Base-by-base conservation (phyloP, 1,284 basidiomycete species). In the Neonothopanus nambi region DNA sequence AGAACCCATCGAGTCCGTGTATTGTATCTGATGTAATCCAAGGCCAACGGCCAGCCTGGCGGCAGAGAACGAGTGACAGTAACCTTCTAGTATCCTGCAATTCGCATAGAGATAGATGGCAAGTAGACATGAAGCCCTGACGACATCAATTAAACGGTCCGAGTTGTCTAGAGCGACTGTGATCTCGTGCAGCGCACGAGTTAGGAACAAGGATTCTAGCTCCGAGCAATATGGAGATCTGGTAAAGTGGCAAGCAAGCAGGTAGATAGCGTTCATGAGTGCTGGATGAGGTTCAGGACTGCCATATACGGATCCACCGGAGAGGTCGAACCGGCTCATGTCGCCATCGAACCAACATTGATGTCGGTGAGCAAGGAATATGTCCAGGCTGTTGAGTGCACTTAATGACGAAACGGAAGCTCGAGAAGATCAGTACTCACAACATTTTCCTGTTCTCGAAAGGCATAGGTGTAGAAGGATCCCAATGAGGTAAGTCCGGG, bases 21-120 rank as follows among this genome's bases (percentile, higher is more conserved):
- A 46, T 30, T 57, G 55, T 40, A 83, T 72, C 59, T 80, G 79
- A 64, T 84, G 80, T 23, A 83, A 66, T 12, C 79, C 79, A 13
- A 82, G 70, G 13, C 75, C 78, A 17, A 81, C 71, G 2, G 81
- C 78, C 12, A 85, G 71, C 18, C 80, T 75, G 45, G 79, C 77
- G 11, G 82, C 81, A 12, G 79, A 77, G 56, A 80, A 81, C 2
- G 81, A 76, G 58, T 85, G 81, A 41, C 79, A 77, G 63, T 84
- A 84, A 6, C 80, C 84, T 60, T 86, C 83, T 30, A 84, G 72
- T 15, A 75, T 67, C 15, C 81, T 75, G 48, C 75, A 75, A 53
- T 82, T 80, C 63, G 76, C 74, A 65, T 80, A 85, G 61, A 82
- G 78, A 63, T 85, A 85, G 35, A 80, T 71, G 5, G 81, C 79